Evolutionary conservation across 345 rosid genomes (phyloP).

Genomic region (Gossypium thurberi): DNA sequence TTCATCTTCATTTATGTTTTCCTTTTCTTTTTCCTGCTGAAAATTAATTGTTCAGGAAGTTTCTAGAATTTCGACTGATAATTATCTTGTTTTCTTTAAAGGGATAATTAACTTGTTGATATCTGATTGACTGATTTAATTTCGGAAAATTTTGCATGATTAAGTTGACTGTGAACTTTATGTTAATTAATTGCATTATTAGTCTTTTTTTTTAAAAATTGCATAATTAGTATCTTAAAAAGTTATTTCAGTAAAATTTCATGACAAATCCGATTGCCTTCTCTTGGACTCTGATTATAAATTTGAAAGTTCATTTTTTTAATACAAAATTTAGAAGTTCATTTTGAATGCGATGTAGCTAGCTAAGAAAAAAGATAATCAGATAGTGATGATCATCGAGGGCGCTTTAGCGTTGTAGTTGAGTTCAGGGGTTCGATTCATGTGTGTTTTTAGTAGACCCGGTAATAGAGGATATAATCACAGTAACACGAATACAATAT

Average conservation of each 20-base stretch:
- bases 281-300: background rate
- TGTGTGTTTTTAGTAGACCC: background rate
- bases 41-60: conserved; percentile 1
- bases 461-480: background rate
- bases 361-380: background rate
- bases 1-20: background rate
- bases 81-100: too few species aligned
- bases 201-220: too few species aligned
- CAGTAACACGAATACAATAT: background rate
- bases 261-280: background rate
- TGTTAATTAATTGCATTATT: background rate
- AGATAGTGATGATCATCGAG: background rate
- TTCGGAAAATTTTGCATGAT: background rate
- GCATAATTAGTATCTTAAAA: background rate
- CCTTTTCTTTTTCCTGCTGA: background rate
- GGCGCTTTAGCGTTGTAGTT: background rate
- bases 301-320: background rate
- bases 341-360: background rate
- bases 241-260: background rate
- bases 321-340: background rate
- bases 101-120: background rate
- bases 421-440: background rate
- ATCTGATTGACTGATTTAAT: background rate
- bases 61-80: background rate
- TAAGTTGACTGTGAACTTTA: background rate